Base-by-base conservation (phyloP, 2,329 filamentous ascomycete species). In the Nannizzia gypsea region DNA sequence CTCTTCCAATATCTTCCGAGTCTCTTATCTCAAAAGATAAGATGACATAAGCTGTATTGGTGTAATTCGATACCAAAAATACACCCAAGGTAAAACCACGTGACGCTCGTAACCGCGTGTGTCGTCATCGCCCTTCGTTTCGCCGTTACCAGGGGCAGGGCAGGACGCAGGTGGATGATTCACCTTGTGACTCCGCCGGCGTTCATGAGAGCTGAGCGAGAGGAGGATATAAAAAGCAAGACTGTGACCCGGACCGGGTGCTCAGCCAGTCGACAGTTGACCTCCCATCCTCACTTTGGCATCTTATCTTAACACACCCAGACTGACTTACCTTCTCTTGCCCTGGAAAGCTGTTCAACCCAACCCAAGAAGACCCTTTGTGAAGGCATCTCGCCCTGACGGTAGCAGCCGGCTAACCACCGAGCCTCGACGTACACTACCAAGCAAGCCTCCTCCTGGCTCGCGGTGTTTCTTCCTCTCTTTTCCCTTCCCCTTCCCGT, bases 101-200 rank as follows among this genome's bases (percentile, higher is more conserved):
- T 54, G 50, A 54, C 26, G n/a, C 17, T 15, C 44, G 22, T 31
- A 28, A 24, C 50, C 50, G 24, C 26, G 26, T 13, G 50, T 54
- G 50, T 54, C 50, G 50, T 54, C 50, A 54, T 54, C 50, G 50
- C 2, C 2, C 3, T 22, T 15, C 6, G 44, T 54, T 54, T 54
- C 28, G 26, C 50, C 50, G 50, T 54, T 54, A 54, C 50, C 50
- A 54, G 50, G 50, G 50, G 50, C 22, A 34, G 26, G 6, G 50
- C 31, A 31, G 20, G 44, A 9, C 11, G 22, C 44, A n/a, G 50
- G 28, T 3, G 15, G 50, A 34, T 54, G 50, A 54, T 54, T 54
- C 50, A 36, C 50, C 50, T 54, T 17, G 50, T 54, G 50, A 54
- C 50, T 54, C 50, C 26, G 26, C 24, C 50, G 50, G 5, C 50